A percentile compares a stretch with the other conserved stretches of the same genome.
phyloP scores from a whole-genome alignment of 202 grass and related monocot species.

The Brachypodium distachyon region DNA sequence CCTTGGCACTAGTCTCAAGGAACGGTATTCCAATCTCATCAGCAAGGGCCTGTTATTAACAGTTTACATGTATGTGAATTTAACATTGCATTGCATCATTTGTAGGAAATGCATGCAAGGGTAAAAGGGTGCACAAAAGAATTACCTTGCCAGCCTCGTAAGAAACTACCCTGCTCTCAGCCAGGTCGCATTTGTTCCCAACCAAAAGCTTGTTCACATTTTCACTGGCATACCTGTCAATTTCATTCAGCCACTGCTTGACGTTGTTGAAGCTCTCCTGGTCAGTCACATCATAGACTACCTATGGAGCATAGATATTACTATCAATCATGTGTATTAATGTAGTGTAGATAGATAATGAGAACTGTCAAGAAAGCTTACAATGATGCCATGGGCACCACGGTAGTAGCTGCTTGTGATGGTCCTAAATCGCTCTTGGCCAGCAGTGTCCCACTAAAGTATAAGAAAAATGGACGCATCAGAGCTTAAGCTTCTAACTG shows the following conservation, averaged over 20 bases:
- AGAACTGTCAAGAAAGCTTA: constrained; percentile 7
- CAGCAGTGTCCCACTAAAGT: constrained; percentile 79
- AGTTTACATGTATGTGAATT: neutral
- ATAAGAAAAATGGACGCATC: constrained; percentile 5
- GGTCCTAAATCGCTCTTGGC: constrained; percentile 78
- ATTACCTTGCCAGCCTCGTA: constrained; percentile 70
- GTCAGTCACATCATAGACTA: constrained; percentile 80
- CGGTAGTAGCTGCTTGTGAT: constrained; percentile 87
- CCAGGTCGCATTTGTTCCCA: constrained; percentile 66
- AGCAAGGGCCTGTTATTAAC: constrained; percentile 40
- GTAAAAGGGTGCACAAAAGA: neutral
- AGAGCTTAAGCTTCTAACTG: neutral
- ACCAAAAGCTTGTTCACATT: constrained; percentile 85
- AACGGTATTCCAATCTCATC: constrained; percentile 81
- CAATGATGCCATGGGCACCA: constrained; percentile 79
- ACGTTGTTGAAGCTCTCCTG: constrained; percentile 88
- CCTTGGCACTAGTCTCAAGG: constrained; percentile 80
- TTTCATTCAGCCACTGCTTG: constrained; percentile 83
- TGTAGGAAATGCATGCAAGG: neutral
- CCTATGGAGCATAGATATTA: constrained; percentile 22
- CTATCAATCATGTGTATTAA: neutral
- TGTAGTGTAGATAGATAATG: neutral
- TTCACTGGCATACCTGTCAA: constrained; percentile 75
- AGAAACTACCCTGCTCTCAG: constrained; percentile 53
- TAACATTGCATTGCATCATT: neutral